phyloP scores from a whole-genome alignment of 2,329 filamentous ascomycete species.

The Aspergillus sp. region DNA sequence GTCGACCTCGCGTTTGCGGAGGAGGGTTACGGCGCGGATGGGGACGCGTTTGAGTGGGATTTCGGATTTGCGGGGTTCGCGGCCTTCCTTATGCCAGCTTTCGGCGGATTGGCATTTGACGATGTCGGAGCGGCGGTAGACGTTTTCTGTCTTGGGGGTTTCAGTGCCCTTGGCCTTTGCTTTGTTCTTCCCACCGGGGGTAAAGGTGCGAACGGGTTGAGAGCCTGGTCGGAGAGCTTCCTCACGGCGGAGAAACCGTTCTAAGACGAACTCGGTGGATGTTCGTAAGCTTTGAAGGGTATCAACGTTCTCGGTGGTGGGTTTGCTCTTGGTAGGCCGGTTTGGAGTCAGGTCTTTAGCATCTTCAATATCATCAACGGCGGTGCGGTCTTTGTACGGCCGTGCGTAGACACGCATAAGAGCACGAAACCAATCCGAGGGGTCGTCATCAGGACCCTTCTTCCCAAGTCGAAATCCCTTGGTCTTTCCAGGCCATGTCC shows the following conservation, averaged over 20 bases:
- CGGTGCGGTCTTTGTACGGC: conserved; percentile 60
- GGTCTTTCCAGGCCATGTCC: conserved; percentile 82
- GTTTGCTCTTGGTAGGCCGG: conserved; percentile 67
- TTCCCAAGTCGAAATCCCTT: conserved; percentile 88
- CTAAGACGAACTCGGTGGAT: conserved; percentile 82
- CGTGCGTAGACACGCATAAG: conserved; percentile 75
- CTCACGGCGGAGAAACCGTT: conserved; percentile 85
- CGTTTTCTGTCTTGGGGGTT: conserved; percentile 64
- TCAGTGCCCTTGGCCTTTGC: conserved; percentile 60
- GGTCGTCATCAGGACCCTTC: conserved; percentile 45
- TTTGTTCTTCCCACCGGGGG: conserved; percentile 66
- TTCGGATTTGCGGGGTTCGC: conserved; percentile 71
- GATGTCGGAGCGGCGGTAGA: conserved; percentile 79
- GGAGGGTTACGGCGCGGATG: conserved; percentile 86
- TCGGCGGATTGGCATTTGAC: conserved; percentile 87
- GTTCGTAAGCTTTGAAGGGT: conserved; percentile 88
- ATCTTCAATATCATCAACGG: conserved; percentile 80
- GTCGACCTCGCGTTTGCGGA: conserved; percentile 84
- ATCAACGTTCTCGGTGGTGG: conserved; percentile 71
- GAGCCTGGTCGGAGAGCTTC: conserved; percentile 78
- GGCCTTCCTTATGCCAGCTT: conserved; percentile 97
- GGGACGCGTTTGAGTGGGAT: conserved; percentile 84
- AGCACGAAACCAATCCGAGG: conserved; percentile 83
- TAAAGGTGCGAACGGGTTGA: conserved; percentile 74
- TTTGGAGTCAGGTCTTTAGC: conserved; percentile 74